Conservation (phyloP, 768 basidiomycete species). For the Suillus cothurnatus region DNA sequence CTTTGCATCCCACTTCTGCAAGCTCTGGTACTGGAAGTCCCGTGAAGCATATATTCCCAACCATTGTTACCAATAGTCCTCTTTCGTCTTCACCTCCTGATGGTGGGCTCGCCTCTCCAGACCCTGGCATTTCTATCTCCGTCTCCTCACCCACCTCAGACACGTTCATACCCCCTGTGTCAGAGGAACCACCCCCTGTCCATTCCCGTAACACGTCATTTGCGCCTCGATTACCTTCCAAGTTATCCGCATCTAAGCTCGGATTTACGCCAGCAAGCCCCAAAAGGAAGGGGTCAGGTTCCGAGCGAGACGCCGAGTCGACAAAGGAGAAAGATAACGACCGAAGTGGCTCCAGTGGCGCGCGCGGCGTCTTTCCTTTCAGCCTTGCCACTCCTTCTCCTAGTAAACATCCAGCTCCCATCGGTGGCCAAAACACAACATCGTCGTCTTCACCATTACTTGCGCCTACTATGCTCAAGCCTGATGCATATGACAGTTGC, state of each 20-base stretch:
- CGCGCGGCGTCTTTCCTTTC: constrained; percentile 35
- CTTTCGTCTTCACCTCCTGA: constrained; percentile 30
- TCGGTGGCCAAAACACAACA: constrained; percentile 29
- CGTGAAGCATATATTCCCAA: constrained; percentile 47
- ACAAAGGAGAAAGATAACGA: constrained; percentile 36
- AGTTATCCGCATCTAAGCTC: constrained; percentile 58
- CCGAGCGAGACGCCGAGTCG: constrained; percentile 34
- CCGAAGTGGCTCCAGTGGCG: constrained; percentile 13
- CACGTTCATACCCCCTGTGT: constrained; percentile 28
- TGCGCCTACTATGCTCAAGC: constrained; percentile 52
- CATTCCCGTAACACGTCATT: constrained; percentile 72
- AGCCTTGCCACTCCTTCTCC: constrained; percentile 28
- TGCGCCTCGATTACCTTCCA: constrained; percentile 70
- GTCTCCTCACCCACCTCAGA: constrained; percentile 47
- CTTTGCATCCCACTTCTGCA: constrained; percentile 42
- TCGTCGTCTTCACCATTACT: constrained; percentile 51
- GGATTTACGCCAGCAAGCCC: constrained; percentile 50
- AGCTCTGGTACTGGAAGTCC: constrained; percentile 30
- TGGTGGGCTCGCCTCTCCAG: constrained; percentile 20
- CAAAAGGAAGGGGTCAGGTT: constrained; percentile 55
- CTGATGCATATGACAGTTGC: constrained; percentile 31
- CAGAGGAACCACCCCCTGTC: constrained; percentile 43
- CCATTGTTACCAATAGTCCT: constrained; percentile 22
- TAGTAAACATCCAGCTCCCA: constrained; percentile 24
- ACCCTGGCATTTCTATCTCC: constrained; percentile 48